A percentile compares a stretch with the other conserved stretches of the same genome.
Evolutionary conservation across 305 asterid species (phyloP).

Genomic region (Fraxinus floribunda): DNA sequence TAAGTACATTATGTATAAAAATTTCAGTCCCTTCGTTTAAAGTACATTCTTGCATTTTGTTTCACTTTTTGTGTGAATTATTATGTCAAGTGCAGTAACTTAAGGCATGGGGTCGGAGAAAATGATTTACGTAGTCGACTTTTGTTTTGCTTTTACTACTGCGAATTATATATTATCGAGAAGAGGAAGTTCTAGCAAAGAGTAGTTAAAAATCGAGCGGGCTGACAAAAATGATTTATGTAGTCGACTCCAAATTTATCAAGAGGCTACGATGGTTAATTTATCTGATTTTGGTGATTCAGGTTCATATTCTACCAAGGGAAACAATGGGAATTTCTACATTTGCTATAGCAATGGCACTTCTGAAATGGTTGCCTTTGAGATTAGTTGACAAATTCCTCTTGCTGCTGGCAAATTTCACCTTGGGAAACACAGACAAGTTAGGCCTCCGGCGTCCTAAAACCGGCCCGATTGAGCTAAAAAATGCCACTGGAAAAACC

Average conservation of each 20-base stretch:
- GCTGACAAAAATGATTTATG: background rate
- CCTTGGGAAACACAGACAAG: conserved; percentile 57
- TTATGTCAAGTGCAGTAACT: background rate
- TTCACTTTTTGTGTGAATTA: background rate
- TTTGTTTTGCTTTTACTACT: background rate
- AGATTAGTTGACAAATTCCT: conserved; percentile 69
- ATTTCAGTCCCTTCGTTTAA: background rate
- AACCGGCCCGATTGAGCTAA: conserved; percentile 85
- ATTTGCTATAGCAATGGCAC: conserved; percentile 63
- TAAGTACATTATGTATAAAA: conserved; percentile 28
- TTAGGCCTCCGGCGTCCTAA: conserved; percentile 81
- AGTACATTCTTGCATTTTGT: background rate
- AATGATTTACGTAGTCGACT: no score
- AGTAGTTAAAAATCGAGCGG: background rate
- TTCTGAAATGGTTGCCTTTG: conserved; percentile 73
- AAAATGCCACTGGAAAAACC: conserved; percentile 84
- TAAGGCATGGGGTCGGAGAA: no score
- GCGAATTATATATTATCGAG: background rate
- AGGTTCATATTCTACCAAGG: conserved; percentile 86
- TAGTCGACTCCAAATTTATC: background rate
- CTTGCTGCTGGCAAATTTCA: conserved; percentile 48
- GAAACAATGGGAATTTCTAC: conserved; percentile 84
- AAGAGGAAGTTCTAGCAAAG: background rate
- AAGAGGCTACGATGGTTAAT: background rate
- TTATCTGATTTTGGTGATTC: background rate